phyloP scores from a whole-genome alignment of 768 basidiomycete genomes.

The Mycena venus region DNA sequence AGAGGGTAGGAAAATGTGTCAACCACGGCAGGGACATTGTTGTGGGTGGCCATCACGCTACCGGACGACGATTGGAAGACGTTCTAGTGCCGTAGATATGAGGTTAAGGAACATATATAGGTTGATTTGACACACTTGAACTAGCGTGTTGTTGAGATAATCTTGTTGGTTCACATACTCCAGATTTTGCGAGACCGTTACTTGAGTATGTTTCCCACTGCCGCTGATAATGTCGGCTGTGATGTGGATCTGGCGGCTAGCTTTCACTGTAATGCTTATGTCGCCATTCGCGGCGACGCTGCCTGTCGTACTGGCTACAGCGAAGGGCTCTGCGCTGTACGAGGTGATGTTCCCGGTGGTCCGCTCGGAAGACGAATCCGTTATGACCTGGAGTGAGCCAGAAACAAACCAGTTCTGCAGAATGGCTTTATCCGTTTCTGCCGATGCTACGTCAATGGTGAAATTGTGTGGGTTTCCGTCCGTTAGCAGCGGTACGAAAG shows the following conservation, averaged over 20 bases:
- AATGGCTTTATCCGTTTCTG: constrained; percentile 73
- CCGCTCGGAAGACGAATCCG: constrained; percentile 69
- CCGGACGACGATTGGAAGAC: constrained; percentile 58
- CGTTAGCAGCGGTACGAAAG: constrained; percentile 78
- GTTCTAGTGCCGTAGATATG: constrained; percentile 42
- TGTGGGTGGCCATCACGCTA: constrained; percentile 53
- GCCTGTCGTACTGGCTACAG: constrained; percentile 63
- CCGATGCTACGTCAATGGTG: constrained; percentile 80
- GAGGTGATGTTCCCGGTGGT: constrained; percentile 78
- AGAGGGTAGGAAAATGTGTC: constrained; percentile 63
- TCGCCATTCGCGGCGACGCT: constrained; percentile 56
- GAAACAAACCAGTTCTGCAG: constrained; percentile 86
- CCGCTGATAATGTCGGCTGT: constrained; percentile 73
- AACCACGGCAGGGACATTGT: constrained; percentile 51
- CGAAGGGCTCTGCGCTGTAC: constrained; percentile 72
- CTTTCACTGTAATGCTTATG: constrained; percentile 73
- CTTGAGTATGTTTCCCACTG: constrained; percentile 67
- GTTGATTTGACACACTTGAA: constrained; percentile 47
- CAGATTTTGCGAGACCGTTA: constrained; percentile 73
- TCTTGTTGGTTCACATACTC: constrained; percentile 73
- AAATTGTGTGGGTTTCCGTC: constrained; percentile 80
- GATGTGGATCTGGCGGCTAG: constrained; percentile 68
- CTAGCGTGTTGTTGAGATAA: constrained; percentile 62
- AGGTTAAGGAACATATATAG: background rate
- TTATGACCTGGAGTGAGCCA: constrained; percentile 76